These are phyloP conservation scores for Tetracladium marchalianum DNA, from an alignment of 495 filamentous ascomycete species.

Conservation along the genomic window DNA sequence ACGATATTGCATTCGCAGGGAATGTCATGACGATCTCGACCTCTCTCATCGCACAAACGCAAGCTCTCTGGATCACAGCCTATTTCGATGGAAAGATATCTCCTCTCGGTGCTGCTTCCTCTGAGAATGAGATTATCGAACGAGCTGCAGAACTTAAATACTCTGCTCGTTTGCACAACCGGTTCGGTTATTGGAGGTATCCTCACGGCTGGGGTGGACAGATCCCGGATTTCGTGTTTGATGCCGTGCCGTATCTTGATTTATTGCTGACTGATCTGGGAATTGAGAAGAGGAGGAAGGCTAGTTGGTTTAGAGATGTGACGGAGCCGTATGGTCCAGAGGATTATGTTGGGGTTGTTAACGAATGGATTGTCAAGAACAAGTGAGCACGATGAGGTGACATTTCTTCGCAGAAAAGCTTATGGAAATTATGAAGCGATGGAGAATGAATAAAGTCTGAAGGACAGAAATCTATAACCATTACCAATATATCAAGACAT, in stretches of 20 bases:
- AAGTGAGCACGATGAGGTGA: too few species aligned
- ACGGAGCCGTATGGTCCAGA: constrained; percentile 45
- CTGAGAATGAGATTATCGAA: background rate
- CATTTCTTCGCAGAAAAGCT: too few species aligned
- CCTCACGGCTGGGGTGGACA: constrained; percentile 52
- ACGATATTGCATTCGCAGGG: constrained; percentile 61
- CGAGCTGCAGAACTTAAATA: constrained; percentile 26
- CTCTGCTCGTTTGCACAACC: constrained; percentile 53
- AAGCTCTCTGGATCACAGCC: constrained; percentile 64
- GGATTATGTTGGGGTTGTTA: constrained; percentile 52
- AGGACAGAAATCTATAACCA: too few species aligned
- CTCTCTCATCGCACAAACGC: constrained; percentile 51
- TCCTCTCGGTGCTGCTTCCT: background rate
- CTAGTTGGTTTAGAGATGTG: constrained; percentile 30
- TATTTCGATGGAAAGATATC: constrained; percentile 36
- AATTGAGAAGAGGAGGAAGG: constrained; percentile 10
- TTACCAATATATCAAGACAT: too few species aligned
- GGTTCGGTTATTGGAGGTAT: constrained; percentile 62
- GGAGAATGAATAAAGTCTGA: too few species aligned
- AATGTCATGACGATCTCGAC: constrained; percentile 53
- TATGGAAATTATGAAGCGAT: too few species aligned
- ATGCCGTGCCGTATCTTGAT: constrained; percentile 70
- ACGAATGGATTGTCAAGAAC: constrained; percentile 34
- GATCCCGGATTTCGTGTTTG: constrained; percentile 66
- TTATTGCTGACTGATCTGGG: constrained; percentile 10